Conservation (phyloP, 2,329 filamentous ascomycete genomes). For the Botrytis cinerea region DNA sequence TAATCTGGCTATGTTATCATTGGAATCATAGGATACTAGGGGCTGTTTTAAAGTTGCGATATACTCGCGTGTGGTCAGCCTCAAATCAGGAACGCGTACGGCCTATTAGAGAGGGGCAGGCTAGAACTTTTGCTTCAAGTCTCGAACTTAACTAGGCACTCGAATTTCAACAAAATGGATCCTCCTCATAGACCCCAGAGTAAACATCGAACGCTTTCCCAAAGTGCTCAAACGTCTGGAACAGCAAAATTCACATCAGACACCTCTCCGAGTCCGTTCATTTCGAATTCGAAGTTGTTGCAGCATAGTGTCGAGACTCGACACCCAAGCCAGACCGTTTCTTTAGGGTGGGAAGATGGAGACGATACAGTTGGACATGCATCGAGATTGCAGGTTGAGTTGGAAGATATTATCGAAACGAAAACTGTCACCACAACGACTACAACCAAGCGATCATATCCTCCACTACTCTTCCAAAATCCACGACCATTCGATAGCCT, state of each 20-base stretch:
- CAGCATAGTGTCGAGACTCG: conserved; percentile 31
- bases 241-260: conserved; percentile 31
- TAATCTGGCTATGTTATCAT: conserved; percentile 34
- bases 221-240: conserved; percentile 24
- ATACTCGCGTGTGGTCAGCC: conserved; percentile 32
- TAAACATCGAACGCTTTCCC: conserved; percentile 33
- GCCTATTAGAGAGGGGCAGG: conserved; percentile 29
- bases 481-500: conserved; percentile 65
- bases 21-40: conserved; percentile 29
- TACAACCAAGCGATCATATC: conserved; percentile 81
- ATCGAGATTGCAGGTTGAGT: conserved; percentile 49
- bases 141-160: conserved; percentile 22
- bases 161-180: conserved; percentile 33
- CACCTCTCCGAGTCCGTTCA: conserved; percentile 37
- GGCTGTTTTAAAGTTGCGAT: conserved; percentile 31
- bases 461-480: conserved; percentile 72
- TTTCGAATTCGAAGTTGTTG: conserved; percentile 32
- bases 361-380: conserved; percentile 34
- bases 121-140: conserved; percentile 18
- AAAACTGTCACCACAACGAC: conserved; percentile 87
- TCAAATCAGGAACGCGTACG: conserved; percentile 37
- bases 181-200: conserved; percentile 32
- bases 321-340: conserved; percentile 36
- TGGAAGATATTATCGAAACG: conserved; percentile 67
- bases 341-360: conserved; percentile 37